These are phyloP conservation scores for Pleurotus platypus DNA, from an alignment of 768 basidiomycete genomes.

Conservation along the genomic window DNA sequence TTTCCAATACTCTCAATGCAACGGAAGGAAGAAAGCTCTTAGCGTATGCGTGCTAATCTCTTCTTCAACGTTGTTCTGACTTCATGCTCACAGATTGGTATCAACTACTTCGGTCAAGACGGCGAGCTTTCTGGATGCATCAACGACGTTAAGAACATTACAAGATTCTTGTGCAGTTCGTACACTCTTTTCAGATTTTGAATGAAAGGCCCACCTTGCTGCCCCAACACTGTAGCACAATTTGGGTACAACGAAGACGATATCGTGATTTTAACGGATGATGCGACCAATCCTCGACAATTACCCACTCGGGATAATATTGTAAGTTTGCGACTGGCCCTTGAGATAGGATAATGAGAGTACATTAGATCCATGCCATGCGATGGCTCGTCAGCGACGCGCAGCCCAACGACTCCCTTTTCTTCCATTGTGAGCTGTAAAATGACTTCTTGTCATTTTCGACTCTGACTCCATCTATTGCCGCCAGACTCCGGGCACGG, in stretches of 20 bases:
- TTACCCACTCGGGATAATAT: constrained; percentile 83
- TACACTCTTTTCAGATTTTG: not conserved
- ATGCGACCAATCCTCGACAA: constrained; percentile 54
- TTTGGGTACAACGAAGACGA: constrained; percentile 75
- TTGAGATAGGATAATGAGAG: not conserved
- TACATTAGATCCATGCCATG: constrained; percentile 69
- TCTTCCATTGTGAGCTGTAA: constrained; percentile 74
- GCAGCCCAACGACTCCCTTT: constrained; percentile 77
- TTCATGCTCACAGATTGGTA: constrained; percentile 61
- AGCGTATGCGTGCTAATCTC: constrained; percentile 47
- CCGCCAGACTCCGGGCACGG: constrained; percentile 86
- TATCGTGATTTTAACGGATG: constrained; percentile 85
- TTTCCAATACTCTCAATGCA: constrained; percentile 90
- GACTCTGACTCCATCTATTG: not conserved
- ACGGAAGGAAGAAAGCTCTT: constrained; percentile 82
- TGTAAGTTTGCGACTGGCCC: constrained; percentile 29
- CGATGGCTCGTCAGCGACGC: constrained; percentile 85
- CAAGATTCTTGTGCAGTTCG: constrained; percentile 68
- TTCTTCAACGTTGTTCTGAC: constrained; percentile 1
- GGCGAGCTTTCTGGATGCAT: constrained; percentile 79
- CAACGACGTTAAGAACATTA: constrained; percentile 85
- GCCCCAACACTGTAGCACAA: constrained; percentile 31
- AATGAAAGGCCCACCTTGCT: not conserved
- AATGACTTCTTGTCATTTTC: not conserved
- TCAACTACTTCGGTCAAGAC: constrained; percentile 74